Evolutionary conservation across 1,284 basidiomycete species (phyloP).

Genomic region (Melanopsichium pennsylvanicum): DNA sequence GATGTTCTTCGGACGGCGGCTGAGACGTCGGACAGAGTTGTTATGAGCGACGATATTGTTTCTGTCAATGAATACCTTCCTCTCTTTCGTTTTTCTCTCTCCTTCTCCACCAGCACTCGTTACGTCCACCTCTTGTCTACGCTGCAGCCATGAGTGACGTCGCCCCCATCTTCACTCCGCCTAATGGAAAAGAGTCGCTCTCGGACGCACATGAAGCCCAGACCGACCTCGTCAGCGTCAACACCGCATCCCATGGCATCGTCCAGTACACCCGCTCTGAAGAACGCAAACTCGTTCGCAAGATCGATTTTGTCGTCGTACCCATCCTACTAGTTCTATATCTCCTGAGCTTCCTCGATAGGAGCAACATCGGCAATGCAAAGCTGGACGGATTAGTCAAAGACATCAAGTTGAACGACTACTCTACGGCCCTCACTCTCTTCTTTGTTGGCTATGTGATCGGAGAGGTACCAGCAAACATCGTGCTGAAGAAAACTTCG

Average conservation of each 20-base stretch:
- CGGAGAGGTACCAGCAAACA: slow-evolving; percentile 50
- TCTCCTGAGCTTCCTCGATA: slow-evolving; percentile 47
- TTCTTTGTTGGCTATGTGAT: slow-evolving; percentile 56
- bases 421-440: slow-evolving; percentile 38
- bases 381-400: slow-evolving; percentile 47
- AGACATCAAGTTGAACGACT: slow-evolving; percentile 47
- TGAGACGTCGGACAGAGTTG: no score
- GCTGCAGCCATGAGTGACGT: slow-evolving; percentile 18
- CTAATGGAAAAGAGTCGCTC: slow-evolving; percentile 13
- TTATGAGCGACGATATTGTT: no score
- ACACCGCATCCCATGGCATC: slow-evolving; percentile 14
- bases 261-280: slow-evolving; percentile 47
- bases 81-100: not conserved
- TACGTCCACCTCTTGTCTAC: no score
- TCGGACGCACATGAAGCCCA: slow-evolving; percentile 17
- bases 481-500: slow-evolving; percentile 70
- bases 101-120: not conserved
- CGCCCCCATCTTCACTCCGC: slow-evolving; percentile 8
- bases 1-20: not conserved
- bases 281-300: slow-evolving; percentile 46
- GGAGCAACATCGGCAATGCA: slow-evolving; percentile 53
- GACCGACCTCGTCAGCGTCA: slow-evolving; percentile 3
- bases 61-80: no score
- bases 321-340: slow-evolving; percentile 52
- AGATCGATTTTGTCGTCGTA: slow-evolving; percentile 50